Evolutionary conservation across 805 yeast species (phyloP), one percentile per base, ranked within the genome.

Genomic region (Lipomyces yamadae): DNA sequence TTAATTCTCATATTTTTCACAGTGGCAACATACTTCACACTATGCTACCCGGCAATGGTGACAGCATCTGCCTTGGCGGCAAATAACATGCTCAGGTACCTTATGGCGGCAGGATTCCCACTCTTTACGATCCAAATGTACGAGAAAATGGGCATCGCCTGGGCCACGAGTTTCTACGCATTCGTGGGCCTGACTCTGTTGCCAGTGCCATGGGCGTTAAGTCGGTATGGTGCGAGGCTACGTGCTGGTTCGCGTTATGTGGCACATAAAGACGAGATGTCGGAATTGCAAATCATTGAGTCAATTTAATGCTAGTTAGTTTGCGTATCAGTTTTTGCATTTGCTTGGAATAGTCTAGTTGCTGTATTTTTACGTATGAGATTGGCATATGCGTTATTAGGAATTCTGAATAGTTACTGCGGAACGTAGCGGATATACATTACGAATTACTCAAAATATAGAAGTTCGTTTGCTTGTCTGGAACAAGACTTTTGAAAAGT

Each of bases 11-110:
- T 90, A 61, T 90, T 90, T 81, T 88, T 90, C 77, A 80, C 90
- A 29, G 84, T 86, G 58, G 81, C 90, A 74, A 83, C 86, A 58
- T 90, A 90, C 76, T 88, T 90, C 77, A 80, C 90, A 45, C 82
- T 86, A 82, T 77, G 89, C 3, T 90, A 86, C 76, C 94, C 95
- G 34, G 92, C 94, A 58, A 77, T 86, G 42, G 83, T 84, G 42
- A 89, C 91, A 30, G 97, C 97, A 0, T 88, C 94, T n/a, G 94
- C 96, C 2, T 77, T 91, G 68, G 97, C 97, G 45, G 97, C 97
- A 13, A 92, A 92, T 78, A 91, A 90, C 76, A 81, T 92, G 74
- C 77, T 88, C 65, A 85, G 97, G 79, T 91, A 91, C 75, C 72
- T 88, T 39, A 76, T 89, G 68, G 91, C 96, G 8, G 86, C 91